Evolutionary conservation across 805 yeast species (phyloP), one percentile per base, ranked within the genome.

Genomic region (Wickerhamiella siamensis): DNA sequence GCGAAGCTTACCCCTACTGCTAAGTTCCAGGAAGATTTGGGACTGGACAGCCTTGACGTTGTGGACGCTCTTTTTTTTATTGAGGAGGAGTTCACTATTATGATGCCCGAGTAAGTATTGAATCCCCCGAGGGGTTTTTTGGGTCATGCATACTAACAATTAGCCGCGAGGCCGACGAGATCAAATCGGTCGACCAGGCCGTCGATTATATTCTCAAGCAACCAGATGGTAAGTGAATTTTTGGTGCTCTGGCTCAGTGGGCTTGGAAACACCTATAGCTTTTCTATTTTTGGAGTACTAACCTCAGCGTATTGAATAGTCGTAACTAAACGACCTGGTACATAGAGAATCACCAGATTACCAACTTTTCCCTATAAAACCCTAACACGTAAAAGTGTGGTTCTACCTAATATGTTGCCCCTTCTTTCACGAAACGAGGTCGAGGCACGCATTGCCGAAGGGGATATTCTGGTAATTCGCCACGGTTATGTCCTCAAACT

Each of bases 41-140:
- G 86, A 10, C 71, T 83, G 59, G 98, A 88, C 64, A 83, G 95
- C 4, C 71, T 88, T 53, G 98, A 88, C 58, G 79, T 88, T 48
- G 95, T 87, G 45, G 98, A 88, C 65, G 88, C 91, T 41, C 71
- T 91, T 49, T 94, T 88, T 65, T 94, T 93, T 44, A 77, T 91
- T 56, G 98, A 88, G 68, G 95, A 86, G 69, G 87, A 78, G 60
- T 79, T 79, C 52, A 65, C 66, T 37, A 59, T 68, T 44, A 61
- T 48, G 47, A 59, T 59, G 54, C 52, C 53, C 15, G 53, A 52
- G 43, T 31, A 27, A 29, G 43, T 31, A 18, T 31, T n/a, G 21
- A 9, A 12, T 10, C 42, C 14, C 9, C 5, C 26, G 17, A 21
- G 17, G 15, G 31, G 29, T 9, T 26, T 14, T 15, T 29, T n/a